phyloP scores from a whole-genome alignment of 1,284 basidiomycete genomes.

The Trichosporon ovoides region DNA sequence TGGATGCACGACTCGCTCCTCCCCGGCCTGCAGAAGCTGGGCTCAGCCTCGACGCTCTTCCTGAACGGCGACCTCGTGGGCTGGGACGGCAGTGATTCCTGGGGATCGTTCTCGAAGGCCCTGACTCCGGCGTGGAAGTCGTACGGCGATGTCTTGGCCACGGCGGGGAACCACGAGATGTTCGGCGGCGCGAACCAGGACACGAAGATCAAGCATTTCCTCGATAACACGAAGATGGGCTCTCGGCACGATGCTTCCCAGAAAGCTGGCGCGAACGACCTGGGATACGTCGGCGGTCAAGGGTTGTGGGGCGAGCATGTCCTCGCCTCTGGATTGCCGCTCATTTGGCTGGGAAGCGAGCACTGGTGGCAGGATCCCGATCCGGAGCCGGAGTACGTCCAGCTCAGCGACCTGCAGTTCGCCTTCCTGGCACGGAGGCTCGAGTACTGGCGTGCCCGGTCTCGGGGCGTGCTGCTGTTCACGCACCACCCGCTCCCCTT shows the following conservation, averaged over 20 bases:
- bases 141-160: background rate
- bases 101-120: background rate
- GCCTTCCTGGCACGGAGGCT: conserved; percentile 3
- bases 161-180: conserved; percentile 9
- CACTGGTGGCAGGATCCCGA: background rate
- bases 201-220: background rate
- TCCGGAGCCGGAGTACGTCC: background rate
- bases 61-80: conserved; percentile 8
- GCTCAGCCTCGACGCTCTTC: background rate
- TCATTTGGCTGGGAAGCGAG: conserved; percentile 6
- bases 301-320: conserved; percentile 6
- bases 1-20: conserved; percentile 6
- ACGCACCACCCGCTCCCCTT: conserved; percentile 3
- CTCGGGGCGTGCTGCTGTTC: background rate
- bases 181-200: background rate
- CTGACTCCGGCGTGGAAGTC: background rate
- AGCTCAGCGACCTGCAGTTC: conserved; percentile 6
- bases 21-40: background rate
- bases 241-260: background rate
- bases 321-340: background rate
- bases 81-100: background rate
- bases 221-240: background rate
- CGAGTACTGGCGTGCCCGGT: background rate
- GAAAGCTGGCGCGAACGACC: background rate
- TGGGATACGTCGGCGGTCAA: background rate